Evolutionary conservation across 2,329 filamentous ascomycete genomes (phyloP), one percentile per base, ranked within the genome.

Genomic region (Stagonosporopsis chrysanthemi): DNA sequence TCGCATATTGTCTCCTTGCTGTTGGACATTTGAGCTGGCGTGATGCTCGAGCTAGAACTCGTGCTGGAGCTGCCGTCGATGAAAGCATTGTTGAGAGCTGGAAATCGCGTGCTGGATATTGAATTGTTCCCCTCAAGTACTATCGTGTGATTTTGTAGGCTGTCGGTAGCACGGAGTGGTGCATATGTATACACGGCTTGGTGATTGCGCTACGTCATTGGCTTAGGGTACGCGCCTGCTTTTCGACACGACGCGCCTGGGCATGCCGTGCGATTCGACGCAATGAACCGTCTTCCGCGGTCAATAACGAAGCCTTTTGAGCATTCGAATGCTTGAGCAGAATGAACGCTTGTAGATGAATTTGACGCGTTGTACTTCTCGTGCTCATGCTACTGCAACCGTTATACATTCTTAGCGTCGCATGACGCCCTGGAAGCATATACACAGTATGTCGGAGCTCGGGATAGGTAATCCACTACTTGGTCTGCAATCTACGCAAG

Each of bases 1-100:
- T 66, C 46, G 60, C 62, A 61, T 65, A 66, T 22, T 23, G 45
- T 50, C 64, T 63, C 46, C 46, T 58, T 39, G 58, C 45, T 54
- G 62, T 23, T 52, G 41, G 48, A 46, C 45, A 50, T 49, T 26
- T 46, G 45, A 46, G 29, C 52, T 52, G 51, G 39, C 45, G 46
- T 31, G 46, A 35, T 28, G 51, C 56, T n/a, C 53, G 56, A 28
- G 53, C 45, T 7, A 61, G 45, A 54, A 51, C 61, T 52, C 58
- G 60, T 23, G 51, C 35, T 40, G 58, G 17, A n/a, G 51, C 45
- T 42, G 56, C 28, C 36, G 51, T 61, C 31, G 45, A 42, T 9
- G 56, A 56, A 28, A 60, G 40, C 58, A 64, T 64, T 36, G 24
- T 51, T 28, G 24, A 17, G 23, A n/a, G 15, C 47, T 17, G 11